Conservation (phyloP, 164 flowering plant species). For the Magnolia changhungtana region DNA sequence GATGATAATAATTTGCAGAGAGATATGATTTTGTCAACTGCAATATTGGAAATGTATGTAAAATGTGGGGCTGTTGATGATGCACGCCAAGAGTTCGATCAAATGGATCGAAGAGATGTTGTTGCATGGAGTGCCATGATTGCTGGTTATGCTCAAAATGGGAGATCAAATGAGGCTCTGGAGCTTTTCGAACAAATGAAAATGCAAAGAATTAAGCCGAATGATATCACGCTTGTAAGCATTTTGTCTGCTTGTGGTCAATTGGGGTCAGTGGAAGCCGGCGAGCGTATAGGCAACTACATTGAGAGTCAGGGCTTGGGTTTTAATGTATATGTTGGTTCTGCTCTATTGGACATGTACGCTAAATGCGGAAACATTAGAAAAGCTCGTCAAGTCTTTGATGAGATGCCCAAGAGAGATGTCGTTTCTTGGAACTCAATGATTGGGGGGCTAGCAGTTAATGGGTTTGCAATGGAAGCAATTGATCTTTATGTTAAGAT, state of each 20-base stretch:
- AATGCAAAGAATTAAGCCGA: constrained; percentile 29
- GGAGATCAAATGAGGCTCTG: constrained; percentile 41
- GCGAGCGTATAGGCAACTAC: constrained; percentile 34
- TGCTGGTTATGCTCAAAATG: constrained; percentile 54
- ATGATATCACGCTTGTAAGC: constrained; percentile 41
- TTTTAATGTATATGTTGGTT: constrained; percentile 35
- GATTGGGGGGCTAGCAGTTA: constrained; percentile 41
- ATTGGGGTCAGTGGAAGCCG: constrained; percentile 39
- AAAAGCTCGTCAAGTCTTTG: constrained; percentile 36
- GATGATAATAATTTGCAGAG: constrained; percentile 27
- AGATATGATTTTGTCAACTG: constrained; percentile 38
- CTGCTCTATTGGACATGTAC: constrained; percentile 43
- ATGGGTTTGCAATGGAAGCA: constrained; percentile 39
- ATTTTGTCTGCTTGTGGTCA: constrained; percentile 47
- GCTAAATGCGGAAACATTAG: constrained; percentile 41
- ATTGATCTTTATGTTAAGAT: constrained; percentile 28
- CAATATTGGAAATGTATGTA: constrained; percentile 48
- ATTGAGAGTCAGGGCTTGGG: constrained; percentile 30
- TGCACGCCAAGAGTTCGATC: constrained; percentile 42
- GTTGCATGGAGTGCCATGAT: constrained; percentile 58
- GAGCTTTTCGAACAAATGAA: constrained; percentile 44
- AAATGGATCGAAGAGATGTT: constrained; percentile 36
- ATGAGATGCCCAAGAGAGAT: constrained; percentile 33
- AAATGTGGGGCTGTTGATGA: constrained; percentile 49
- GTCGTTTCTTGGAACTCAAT: constrained; percentile 49